Base-by-base conservation (phyloP, 495 filamentous ascomycete genomes). In the Filosporella fistucella region DNA sequence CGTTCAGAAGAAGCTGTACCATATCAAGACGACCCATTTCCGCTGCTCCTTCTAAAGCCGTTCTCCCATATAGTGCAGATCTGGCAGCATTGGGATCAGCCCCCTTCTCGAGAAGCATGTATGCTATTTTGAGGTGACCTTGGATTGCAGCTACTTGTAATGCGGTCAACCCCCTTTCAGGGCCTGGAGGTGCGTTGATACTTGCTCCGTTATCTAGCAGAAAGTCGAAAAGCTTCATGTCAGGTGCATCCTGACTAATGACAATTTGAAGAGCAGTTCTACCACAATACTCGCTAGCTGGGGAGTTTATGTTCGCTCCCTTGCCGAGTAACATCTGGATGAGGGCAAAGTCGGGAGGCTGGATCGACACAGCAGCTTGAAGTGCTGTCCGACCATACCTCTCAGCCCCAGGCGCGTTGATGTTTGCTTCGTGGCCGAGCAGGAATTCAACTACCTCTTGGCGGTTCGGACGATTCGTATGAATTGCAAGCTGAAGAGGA, bases 61-160 rank as follows among this genome's bases (percentile, higher is more conserved):
- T 72, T 28, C 68, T 37, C 0, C 69, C 71, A 11, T 52, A 0
- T 0, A 41, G 30, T 18, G 21, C 14, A 8, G 46, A 20, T 8
- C 17, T 14, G 34, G 10, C 2, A 16, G 26, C 52, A 39, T 58
- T 50, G 14, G 58, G 43, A 29, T 52, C 42, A 4, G 55, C 55
- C 3, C 47, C 51, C 1, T 26, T 13, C 3, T 46, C 28, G 3
- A 58, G 23, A 1, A 61, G 42, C n/a, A 56, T 16, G 13, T 39
- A 9, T 5, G 56, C 44, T 16, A 59, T 42, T 13, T 25, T 16
- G n/a, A 41, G 24, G 23, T 54, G 41, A n/a, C 58, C 58, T 7
- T 13, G 17, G 24, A 0, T 23, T 11, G 52, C 42, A 16, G 58
- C 58, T 8, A 37, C 34, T 35, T 52, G 34, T 2, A 56, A 47